These are phyloP conservation scores for Cercospora berteroae DNA, from an alignment of 2,329 filamentous ascomycete genomes.

Conservation along the genomic window DNA sequence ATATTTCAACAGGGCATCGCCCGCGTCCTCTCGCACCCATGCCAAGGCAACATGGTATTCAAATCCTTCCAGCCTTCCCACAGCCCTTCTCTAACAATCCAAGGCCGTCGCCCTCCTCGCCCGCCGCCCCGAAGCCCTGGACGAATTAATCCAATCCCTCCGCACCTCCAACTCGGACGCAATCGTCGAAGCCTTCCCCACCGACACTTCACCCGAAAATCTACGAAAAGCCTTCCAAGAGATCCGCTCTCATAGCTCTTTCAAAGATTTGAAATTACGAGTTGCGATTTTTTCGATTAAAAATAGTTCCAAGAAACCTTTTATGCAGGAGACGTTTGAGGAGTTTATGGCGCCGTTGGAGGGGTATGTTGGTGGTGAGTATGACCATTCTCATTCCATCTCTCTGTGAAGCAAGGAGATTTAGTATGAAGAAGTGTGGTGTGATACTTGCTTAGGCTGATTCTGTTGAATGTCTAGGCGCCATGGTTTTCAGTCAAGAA, in stretches of 20 bases:
- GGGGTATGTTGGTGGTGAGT: constrained; percentile 51
- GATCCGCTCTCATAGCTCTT: constrained; percentile 51
- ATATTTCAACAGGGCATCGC: constrained; percentile 48
- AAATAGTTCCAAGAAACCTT: constrained; percentile 55
- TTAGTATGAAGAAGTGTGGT: too few relatives aligned
- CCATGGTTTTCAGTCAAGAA: constrained; percentile 57
- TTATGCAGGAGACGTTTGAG: constrained; percentile 54
- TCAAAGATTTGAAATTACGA: constrained; percentile 51
- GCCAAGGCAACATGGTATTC: constrained; percentile 50
- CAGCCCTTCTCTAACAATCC: too few relatives aligned
- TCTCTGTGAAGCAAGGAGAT: too few relatives aligned
- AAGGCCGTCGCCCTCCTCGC: constrained; percentile 54
- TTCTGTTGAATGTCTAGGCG: constrained; percentile 37
- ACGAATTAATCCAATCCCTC: constrained; percentile 45
- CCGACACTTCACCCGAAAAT: constrained; percentile 50
- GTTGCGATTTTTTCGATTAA: constrained; percentile 57
- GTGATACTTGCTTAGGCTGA: too few relatives aligned
- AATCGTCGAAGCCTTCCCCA: constrained; percentile 53
- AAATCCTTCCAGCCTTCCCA: too few relatives aligned
- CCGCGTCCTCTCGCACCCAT: constrained; percentile 51
- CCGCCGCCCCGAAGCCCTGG: constrained; percentile 48
- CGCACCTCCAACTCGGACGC: constrained; percentile 44
- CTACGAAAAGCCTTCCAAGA: constrained; percentile 51
- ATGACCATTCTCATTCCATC: too few relatives aligned
- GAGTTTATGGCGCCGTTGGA: constrained; percentile 50